Percentiles rank a stretch among this genome's conserved stretches.
Evolutionary conservation across 2,329 filamentous ascomycete species (phyloP).

Genomic region (Proliferodiscus dingleyae): DNA sequence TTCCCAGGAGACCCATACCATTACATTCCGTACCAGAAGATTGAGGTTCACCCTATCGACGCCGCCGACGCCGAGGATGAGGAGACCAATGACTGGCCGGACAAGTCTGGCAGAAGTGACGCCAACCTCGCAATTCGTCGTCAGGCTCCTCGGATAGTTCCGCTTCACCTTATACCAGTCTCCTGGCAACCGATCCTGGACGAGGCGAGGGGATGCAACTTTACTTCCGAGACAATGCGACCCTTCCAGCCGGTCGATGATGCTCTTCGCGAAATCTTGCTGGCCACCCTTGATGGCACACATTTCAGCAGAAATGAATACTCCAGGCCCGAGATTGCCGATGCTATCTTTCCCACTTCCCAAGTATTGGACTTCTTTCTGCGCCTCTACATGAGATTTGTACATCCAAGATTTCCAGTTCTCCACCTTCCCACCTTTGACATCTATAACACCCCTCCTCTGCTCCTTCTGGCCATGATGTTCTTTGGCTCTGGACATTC

Average conservation of each 20-base stretch:
- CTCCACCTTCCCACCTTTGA: slow-evolving; percentile 28
- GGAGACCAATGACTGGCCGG: slow-evolving; percentile 26
- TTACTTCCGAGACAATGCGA: slow-evolving; percentile 13
- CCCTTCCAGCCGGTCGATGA: slow-evolving; percentile 21
- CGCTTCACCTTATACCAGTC: slow-evolving; percentile 18
- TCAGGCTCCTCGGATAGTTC: slow-evolving; percentile 15
- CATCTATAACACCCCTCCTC: slow-evolving; percentile 21
- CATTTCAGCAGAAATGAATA: slow-evolving; percentile 15
- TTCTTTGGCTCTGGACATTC: slow-evolving; percentile 29
- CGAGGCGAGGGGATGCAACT: slow-evolving; percentile 20
- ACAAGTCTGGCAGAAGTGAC: slow-evolving; percentile 14
- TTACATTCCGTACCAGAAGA: slow-evolving; percentile 14
- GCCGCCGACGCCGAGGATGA: slow-evolving; percentile 25
- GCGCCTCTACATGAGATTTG: slow-evolving; percentile 24
- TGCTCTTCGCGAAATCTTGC: slow-evolving; percentile 15
- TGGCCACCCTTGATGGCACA: slow-evolving; percentile 17
- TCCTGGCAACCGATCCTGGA: slow-evolving; percentile 26
- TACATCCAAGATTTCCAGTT: slow-evolving; percentile 26
- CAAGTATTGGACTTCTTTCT: slow-evolving; percentile 28
- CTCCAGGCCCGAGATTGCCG: slow-evolving; percentile 21
- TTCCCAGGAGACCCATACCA: slow-evolving; percentile 18
- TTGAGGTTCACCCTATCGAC: slow-evolving; percentile 10
- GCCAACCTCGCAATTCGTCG: slow-evolving; percentile 9
- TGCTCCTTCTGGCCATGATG: slow-evolving; percentile 28
- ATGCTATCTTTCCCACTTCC: slow-evolving; percentile 23